Evolutionary conservation across 805 yeast species (phyloP).

Genomic region (Brettanomyces anomalus): DNA sequence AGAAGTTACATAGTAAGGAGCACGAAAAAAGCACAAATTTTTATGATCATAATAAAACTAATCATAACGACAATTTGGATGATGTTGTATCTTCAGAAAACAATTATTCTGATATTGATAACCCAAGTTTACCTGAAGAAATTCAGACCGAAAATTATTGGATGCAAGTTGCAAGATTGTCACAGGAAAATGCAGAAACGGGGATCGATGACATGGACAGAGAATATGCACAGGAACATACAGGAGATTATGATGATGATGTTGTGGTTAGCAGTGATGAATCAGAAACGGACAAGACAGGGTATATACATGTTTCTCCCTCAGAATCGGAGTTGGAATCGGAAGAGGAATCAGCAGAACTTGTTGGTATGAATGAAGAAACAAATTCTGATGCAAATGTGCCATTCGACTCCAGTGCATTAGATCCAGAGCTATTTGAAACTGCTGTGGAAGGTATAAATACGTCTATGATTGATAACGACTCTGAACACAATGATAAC

Average conservation of each 20-base stretch:
- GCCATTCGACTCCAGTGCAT: not conserved
- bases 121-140: too few species aligned
- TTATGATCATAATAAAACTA: too few species aligned
- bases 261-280: not conserved
- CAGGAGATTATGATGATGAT: not conserved
- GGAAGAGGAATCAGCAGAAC: not conserved
- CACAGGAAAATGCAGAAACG: not conserved
- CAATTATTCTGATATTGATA: too few species aligned
- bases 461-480: not conserved
- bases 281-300: conserved; percentile 1
- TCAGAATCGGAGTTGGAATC: not conserved
- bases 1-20: not conserved
- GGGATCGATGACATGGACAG: not conserved
- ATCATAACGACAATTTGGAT: too few species aligned
- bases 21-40: too few species aligned
- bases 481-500: not conserved
- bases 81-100: too few species aligned
- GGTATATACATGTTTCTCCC: conserved; percentile 1
- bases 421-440: conserved; percentile 6
- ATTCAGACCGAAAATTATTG: not conserved
- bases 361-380: too few species aligned
- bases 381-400: not conserved
- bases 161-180: not conserved
- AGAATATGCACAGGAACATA: not conserved
- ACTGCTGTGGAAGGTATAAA: conserved; percentile 6